phyloP scores from a whole-genome alignment of 2,329 filamentous ascomycete genomes.

The Phyllosticta citriasiana region DNA sequence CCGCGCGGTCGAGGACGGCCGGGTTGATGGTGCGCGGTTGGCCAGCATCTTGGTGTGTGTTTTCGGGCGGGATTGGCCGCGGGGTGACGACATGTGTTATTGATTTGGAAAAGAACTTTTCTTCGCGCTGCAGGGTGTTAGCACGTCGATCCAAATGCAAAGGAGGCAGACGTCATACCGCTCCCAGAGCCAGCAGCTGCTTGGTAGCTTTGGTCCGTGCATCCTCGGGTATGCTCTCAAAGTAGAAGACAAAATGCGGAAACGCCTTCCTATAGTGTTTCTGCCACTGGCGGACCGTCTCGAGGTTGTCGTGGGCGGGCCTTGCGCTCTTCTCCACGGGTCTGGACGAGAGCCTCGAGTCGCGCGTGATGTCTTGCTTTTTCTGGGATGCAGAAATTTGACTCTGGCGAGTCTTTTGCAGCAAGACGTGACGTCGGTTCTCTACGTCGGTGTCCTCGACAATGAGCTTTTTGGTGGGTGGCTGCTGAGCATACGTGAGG shows the following conservation, averaged over 20 bases:
- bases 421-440: slow-evolving; percentile 36
- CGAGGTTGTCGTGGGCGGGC: slow-evolving; percentile 45
- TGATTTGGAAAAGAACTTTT: slow-evolving; percentile 89
- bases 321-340: slow-evolving; percentile 27
- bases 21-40: slow-evolving; percentile 70
- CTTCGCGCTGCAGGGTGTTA: slow-evolving; percentile 54
- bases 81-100: slow-evolving; percentile 95
- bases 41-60: slow-evolving; percentile 20
- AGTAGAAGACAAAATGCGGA: slow-evolving; percentile 90
- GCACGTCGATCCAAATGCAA: slow-evolving; percentile 7
- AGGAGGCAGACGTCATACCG: slow-evolving; percentile 50
- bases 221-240: slow-evolving; percentile 80
- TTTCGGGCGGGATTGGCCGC: slow-evolving; percentile 63
- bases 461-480: slow-evolving; percentile 78
- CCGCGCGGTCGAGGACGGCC: slow-evolving; percentile 55
- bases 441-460: slow-evolving; percentile 56
- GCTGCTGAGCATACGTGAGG: slow-evolving; percentile 68
- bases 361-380: slow-evolving; percentile 49
- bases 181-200: slow-evolving; percentile 69
- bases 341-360: slow-evolving; percentile 33
- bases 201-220: slow-evolving; percentile 64
- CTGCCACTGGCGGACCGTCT: slow-evolving; percentile 70
- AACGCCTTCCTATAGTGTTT: slow-evolving; percentile 81
- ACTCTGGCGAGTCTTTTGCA: slow-evolving; percentile 37
- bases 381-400: slow-evolving; percentile 51